Evolutionary conservation across 371 early-diverging fungal species (phyloP), one percentile per base, ranked within the genome.

Genomic region (Mortierella sp.): DNA sequence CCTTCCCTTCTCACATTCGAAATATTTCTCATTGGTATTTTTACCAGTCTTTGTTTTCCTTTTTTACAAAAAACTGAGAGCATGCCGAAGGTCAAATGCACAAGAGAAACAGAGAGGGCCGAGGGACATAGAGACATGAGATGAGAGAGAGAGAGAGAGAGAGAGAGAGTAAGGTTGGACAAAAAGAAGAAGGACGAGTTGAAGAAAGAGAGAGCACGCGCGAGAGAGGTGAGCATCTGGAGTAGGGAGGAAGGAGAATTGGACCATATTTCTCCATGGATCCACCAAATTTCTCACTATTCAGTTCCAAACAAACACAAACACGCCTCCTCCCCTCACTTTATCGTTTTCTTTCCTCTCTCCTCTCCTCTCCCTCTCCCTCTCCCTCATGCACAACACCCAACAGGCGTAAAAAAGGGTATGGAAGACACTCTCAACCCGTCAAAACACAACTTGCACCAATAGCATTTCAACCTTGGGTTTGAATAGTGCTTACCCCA

Each of bases 241-340:
- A 16, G 32, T 1, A 4, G 21, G 16, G 35, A 60, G 3, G 60
- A 12, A 27, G 29, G 32, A 14, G 60, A 32, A 14, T 4, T 60
- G 60, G 32, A 60, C 60, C 29, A 58, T 18, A 18, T 63, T 12
- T 35, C 32, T 14, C 18, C 65, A 7, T 65, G 35, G 65, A 65
- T 65, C 65, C 35, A 21, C 65, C 38, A 65, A 65, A 18, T 38
- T 65, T 65, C 41, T 63, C 63, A 7, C 21, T 65, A 63, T 63
- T 35, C 65, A 63, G 38, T 38, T 21, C 65, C 5, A 65, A 63
- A 63, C 24, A 16, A 38, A 38, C 38, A 7, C 38, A 65, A 65
- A 16, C 35, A 65, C 38, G 10, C 60, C 27, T 56, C 27, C 32
- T 32, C 29, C 12, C 29, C 4, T 58, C 16, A 27, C 29, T 14